Conservation (phyloP, 2,329 filamentous ascomycete genomes). For the Phoma sp. region DNA sequence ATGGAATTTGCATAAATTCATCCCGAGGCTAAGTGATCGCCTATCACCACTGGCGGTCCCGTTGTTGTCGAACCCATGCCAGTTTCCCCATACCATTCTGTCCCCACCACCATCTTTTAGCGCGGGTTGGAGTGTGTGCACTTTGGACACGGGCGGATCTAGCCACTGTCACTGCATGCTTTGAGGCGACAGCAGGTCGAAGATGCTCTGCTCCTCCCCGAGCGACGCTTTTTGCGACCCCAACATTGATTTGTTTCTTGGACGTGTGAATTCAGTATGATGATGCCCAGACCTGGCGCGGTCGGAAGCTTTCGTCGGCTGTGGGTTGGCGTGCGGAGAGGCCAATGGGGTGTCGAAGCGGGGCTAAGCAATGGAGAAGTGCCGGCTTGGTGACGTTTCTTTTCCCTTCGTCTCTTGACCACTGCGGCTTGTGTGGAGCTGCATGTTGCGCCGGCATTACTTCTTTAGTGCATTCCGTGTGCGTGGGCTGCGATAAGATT, state of each 20-base stretch:
- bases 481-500: neutral
- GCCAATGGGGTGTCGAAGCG: constrained; percentile 17
- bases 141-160: neutral
- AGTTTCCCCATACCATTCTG: constrained; percentile 1
- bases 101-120: constrained; percentile 26
- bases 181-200: neutral
- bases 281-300: constrained; percentile 11
- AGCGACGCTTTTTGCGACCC: neutral
- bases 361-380: constrained; percentile 25
- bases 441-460: constrained; percentile 5
- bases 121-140: constrained; percentile 21
- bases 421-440: constrained; percentile 5
- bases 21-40: constrained; percentile 25
- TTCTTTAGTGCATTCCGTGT: neutral
- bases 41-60: constrained; percentile 14
- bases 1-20: neutral
- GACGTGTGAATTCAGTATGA: neutral
- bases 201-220: neutral
- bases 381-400: constrained; percentile 17
- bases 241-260: neutral
- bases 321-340: constrained; percentile 7
- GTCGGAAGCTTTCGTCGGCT: constrained; percentile 8
- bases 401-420: constrained; percentile 7
- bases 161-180: constrained; percentile 1
- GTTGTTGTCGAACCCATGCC: neutral